Percentiles rank a stretch among this genome's conserved stretches.
Conservation (phyloP, 2,329 filamentous ascomycete species). For the Cadophora sp. region DNA sequence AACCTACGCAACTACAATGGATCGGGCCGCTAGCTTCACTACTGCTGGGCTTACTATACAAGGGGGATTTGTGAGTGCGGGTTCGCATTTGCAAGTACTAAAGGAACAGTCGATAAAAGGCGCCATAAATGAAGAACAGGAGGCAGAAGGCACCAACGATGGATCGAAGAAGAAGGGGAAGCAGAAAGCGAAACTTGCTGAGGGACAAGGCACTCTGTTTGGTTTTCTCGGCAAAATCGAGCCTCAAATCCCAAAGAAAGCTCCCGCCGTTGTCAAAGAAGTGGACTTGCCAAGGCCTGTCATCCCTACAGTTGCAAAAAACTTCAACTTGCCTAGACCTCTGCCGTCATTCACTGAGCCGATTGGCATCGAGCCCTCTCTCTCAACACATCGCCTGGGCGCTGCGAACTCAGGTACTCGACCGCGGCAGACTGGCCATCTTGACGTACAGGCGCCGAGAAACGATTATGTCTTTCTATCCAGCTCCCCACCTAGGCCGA, state of each 20-base stretch:
- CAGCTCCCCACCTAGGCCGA: constrained; percentile 40
- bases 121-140: constrained; percentile 28
- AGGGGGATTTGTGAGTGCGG: constrained; percentile 42
- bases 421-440: constrained; percentile 32
- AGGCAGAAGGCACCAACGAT: constrained; percentile 3
- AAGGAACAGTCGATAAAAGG: constrained; percentile 40
- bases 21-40: constrained; percentile 65
- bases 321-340: constrained; percentile 26
- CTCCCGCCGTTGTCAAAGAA: background rate
- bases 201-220: constrained; percentile 39
- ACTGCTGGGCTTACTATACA: constrained; percentile 50
- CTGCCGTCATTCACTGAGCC: background rate
- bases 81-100: constrained; percentile 43
- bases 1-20: constrained; percentile 66
- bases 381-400: constrained; percentile 38
- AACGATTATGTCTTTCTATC: constrained; percentile 44
- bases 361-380: constrained; percentile 31
- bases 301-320: background rate
- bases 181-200: constrained; percentile 27
- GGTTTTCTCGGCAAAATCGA: constrained; percentile 40
- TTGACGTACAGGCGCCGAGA: constrained; percentile 24
- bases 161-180: constrained; percentile 20
- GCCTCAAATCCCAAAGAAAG: constrained; percentile 16
- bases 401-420: constrained; percentile 29
- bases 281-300: background rate